Evolutionary conservation across 495 filamentous ascomycete genomes (phyloP), one percentile per base, ranked within the genome.

Genomic region (Podospora anserina): DNA sequence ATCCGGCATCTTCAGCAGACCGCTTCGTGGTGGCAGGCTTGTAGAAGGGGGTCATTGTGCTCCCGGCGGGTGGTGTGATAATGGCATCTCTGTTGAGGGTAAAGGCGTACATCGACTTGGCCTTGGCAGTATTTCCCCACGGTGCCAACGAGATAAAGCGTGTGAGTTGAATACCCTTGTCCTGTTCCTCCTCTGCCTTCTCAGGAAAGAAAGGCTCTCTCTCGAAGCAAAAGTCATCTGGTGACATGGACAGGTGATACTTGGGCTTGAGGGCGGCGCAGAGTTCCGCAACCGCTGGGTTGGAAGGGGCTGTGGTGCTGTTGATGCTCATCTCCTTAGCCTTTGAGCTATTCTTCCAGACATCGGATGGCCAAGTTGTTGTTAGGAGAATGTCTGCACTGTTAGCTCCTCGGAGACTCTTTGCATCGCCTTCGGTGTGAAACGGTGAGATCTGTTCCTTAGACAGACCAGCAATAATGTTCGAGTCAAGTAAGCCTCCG

Each of bases 71-170:
- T 15, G 92, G 77, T 2, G 80, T 82, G 18, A 84, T 70, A 11
- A 87, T 74, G 3, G 83, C 72, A 1, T 90, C 85, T 27, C 84
- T 82, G n/a, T 88, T 86, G 7, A 97, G 80, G 6, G 85, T 85
- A 78, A 99, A 99, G 16, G 95, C 95, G 73, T 96, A 97, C 76
- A 97, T 88, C 62, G 91, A 90, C 81, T 97, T 97, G 60, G 90
- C 87, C 75, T 92, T 93, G 3, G 80, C 78, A 0, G 82, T 64
- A 74, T 94, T 96, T 61, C 86, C 89, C 76, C 85, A 92, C 5
- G 90, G 82, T 2, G 91, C 94, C 4, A 98, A 79, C 61, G 92
- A 94, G 74, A 97, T 88, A 78, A 99, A 98, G 23, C 94, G 89
- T 3, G 94, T 97, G 4, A 96, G 78, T 7, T 81, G 79, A 5